These are phyloP conservation scores for Lasiodiplodia sp. DNA, from an alignment of 2,329 filamentous ascomycete species.

Conservation along the genomic window DNA sequence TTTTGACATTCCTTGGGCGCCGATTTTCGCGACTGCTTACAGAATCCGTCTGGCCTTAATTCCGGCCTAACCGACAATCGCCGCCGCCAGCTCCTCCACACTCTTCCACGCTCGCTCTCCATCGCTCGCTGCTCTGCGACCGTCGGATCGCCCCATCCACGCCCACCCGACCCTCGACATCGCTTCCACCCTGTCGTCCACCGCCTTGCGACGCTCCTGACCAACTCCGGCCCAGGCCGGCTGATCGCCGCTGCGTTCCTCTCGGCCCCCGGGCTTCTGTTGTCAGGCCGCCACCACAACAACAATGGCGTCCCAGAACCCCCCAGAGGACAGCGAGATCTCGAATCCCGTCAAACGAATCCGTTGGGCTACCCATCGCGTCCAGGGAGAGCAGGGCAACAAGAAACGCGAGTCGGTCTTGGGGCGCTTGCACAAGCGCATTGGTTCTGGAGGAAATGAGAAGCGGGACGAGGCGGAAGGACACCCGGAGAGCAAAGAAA, in stretches of 20 bases:
- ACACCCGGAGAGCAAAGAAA: conserved; percentile 43
- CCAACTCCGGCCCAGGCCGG: conserved; percentile 50
- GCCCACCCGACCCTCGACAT: neutral
- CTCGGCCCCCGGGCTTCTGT: conserved; percentile 29
- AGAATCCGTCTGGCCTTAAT: conserved; percentile 32
- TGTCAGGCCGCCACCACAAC: conserved; percentile 35
- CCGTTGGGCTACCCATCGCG: conserved; percentile 95
- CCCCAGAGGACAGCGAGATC: conserved; percentile 56
- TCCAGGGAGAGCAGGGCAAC: conserved; percentile 75
- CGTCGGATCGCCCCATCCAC: conserved; percentile 21
- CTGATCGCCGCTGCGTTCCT: conserved; percentile 34
- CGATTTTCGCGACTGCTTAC: conserved; percentile 28
- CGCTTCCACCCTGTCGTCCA: neutral
- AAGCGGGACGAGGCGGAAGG: conserved; percentile 60
- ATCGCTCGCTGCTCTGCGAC: conserved; percentile 16
- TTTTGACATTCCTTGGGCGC: conserved; percentile 30
- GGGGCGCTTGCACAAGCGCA: conserved; percentile 70
- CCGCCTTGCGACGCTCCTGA: conserved; percentile 5
- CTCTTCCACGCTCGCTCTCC: conserved; percentile 26
- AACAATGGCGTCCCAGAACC: conserved; percentile 40
- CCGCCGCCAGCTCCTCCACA: conserved; percentile 27
- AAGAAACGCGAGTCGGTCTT: conserved; percentile 85
- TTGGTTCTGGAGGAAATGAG: conserved; percentile 62
- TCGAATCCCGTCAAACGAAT: conserved; percentile 76
- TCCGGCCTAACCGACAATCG: conserved; percentile 35